Percentiles rank a stretch among this genome's conserved stretches.
phyloP scores from a whole-genome alignment of 1,284 basidiomycete species.

The Pterulicium gracile region DNA sequence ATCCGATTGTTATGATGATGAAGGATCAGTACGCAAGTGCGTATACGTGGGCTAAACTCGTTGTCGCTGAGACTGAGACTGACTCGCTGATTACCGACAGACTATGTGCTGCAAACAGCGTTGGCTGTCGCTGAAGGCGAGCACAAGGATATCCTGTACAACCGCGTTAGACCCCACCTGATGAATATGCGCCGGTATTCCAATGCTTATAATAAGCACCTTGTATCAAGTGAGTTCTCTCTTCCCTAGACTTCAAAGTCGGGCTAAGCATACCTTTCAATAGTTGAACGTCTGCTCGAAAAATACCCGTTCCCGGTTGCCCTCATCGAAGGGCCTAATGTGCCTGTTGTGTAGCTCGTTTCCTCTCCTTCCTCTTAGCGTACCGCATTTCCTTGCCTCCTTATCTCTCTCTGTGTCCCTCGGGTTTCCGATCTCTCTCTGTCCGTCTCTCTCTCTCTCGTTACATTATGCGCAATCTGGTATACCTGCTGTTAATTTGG shows the following conservation, averaged over 20 bases:
- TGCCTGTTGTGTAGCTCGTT: background rate
- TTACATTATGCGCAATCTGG: too few relatives aligned
- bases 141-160: slow-evolving; percentile 57
- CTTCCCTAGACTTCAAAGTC: slow-evolving; percentile 4
- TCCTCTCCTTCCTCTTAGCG: background rate
- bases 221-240: slow-evolving; percentile 56
- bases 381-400: slow-evolving; percentile 6
- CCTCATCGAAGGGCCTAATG: background rate
- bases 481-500: too few relatives aligned
- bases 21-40: slow-evolving; percentile 77
- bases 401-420: too few relatives aligned
- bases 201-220: slow-evolving; percentile 67
- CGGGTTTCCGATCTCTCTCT: too few relatives aligned
- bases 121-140: slow-evolving; percentile 60
- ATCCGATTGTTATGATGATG: slow-evolving; percentile 71
- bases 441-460: too few relatives aligned
- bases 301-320: slow-evolving; percentile 15
- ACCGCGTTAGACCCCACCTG: slow-evolving; percentile 56
- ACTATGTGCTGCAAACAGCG: slow-evolving; percentile 76
- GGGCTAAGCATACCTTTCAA: slow-evolving; percentile 6
- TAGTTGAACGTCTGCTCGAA: slow-evolving; percentile 64
- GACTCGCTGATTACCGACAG: slow-evolving; percentile 23
- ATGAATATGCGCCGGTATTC: slow-evolving; percentile 61
- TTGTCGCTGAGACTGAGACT: slow-evolving; percentile 51
- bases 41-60: background rate